phyloP scores from a whole-genome alignment of 2,329 filamentous ascomycete species.

The Epichloe uncinata region DNA sequence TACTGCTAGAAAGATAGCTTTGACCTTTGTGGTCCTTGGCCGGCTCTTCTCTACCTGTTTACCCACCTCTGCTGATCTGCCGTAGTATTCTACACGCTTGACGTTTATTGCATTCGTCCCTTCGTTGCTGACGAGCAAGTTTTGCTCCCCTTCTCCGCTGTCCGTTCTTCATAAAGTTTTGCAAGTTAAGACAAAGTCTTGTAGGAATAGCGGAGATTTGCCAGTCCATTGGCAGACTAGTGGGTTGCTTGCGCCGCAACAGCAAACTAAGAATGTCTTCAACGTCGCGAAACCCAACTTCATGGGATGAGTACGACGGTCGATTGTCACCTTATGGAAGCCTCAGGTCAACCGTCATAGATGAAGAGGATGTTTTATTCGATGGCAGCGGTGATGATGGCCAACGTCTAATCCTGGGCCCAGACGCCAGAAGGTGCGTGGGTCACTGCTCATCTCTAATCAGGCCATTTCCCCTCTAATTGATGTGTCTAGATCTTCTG shows the following conservation, averaged over 20 bases:
- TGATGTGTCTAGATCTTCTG: slow-evolving; percentile 36
- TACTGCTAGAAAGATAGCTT: too few relatives aligned
- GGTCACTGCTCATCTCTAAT: not conserved
- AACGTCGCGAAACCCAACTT: slow-evolving; percentile 24
- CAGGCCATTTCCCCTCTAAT: not conserved
- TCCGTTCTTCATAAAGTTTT: too few relatives aligned
- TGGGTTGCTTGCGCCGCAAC: not conserved
- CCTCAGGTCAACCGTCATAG: slow-evolving; percentile 26
- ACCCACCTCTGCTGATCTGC: not conserved
- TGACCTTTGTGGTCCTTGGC: not conserved
- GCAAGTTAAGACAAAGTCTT: not conserved
- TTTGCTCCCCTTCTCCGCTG: too few relatives aligned
- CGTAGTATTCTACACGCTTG: not conserved
- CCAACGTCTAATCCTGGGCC: slow-evolving; percentile 14
- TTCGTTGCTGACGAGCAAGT: not conserved
- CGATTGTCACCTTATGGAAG: slow-evolving; percentile 29
- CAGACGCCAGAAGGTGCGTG: slow-evolving; percentile 18
- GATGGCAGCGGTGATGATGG: slow-evolving; percentile 24
- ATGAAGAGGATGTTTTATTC: slow-evolving; percentile 33
- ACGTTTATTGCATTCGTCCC: not conserved
- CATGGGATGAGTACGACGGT: slow-evolving; percentile 34
- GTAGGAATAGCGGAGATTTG: not conserved
- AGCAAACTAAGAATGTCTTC: slow-evolving; percentile 2
- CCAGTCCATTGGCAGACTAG: not conserved
- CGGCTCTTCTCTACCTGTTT: not conserved